Base-by-base conservation (phyloP, 495 filamentous ascomycete genomes). In the Aspergillus cavernicola region DNA sequence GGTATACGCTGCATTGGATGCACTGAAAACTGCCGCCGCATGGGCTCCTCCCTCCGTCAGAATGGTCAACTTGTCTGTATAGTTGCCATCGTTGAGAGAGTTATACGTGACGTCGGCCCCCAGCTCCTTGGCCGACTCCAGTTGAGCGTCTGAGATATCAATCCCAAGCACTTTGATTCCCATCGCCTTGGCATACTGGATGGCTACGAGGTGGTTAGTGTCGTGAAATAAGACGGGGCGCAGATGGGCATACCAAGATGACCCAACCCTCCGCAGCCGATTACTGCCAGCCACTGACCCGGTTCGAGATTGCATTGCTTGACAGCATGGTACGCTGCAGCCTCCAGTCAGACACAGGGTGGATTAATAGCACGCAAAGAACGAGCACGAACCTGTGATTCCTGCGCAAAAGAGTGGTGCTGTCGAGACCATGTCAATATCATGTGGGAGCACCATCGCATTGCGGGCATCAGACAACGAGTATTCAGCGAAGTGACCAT, bases 151-250 rank as follows among this genome's bases (percentile, higher is more conserved):
- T n/a, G 88, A 88, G 19, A 79, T 79, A 62, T 92, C 89, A 58
- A 92, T 89, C 39, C 82, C 87, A 55, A 95, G 83, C 40, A 80
- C 69, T 47, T 79, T 74, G 22, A 91, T 71, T 33, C 89, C 89
- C 89, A 95, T 92, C 16, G 88, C 89, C 65, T 84, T 86, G n/a
- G 88, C 89, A 63, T 92, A 92, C 67, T 95, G 89, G 55, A 86
- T 72, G 15, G 89, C 89, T 54, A 91, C 74, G 55, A 6, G 4
- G 12, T 31, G 6, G 28, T 31, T 6, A 31, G 28, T 11, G 28
- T 11, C n/a, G n/a, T n/a, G n/a, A n/a, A n/a, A 31, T 31, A 31
- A 31, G 28, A 31, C 28, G 28, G 11, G 28, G 6, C 28, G 28
- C 28, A 31, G 28, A 31, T 78, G 81, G 22, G n/a, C 23, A 49